Base-by-base conservation (phyloP, 1,284 basidiomycete genomes). In the Blastosporella zonata region DNA sequence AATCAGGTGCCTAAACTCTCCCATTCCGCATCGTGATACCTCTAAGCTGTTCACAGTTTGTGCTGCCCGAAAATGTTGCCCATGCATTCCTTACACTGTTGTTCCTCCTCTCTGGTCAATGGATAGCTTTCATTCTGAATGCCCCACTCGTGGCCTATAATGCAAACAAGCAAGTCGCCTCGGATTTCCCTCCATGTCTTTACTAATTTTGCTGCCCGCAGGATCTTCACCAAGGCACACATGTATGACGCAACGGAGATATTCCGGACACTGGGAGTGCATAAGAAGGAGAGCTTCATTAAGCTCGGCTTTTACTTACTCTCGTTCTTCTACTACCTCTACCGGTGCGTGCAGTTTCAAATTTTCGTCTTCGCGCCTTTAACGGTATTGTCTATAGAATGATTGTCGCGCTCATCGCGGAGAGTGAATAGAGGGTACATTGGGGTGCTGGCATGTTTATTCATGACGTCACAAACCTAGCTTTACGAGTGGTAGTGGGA, bases 161-260 rank as follows among this genome's bases (percentile, higher is more conserved):
- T 62, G 87, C 87, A 56, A 96, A 97, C 77, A 99, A 98, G 93
- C 91, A 63, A 66, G 88, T 75, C 52, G 29, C 15, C 28, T 22
- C 23, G 2, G 25, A 33, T 31, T 49, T 21, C 21, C 37, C 21
- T 29, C 21, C 20, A 31, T 5, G 23, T 15, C 37, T 6, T 31
- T 39, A 20, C 47, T 43, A 34, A 49, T 25, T 34, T 31, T 23
- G 17, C 25, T 37, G 46, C 27, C 15, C n/a, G 20, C 66, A 98
- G 94, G 72, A 93, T 98, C 64, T 81, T 90, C 63, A 87, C 87
- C 68, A 94, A 94, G 64, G 90, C 90, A 63, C 95, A 98, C 72
- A 96, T 97, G 90, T 96, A 97, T 66, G 96, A 99, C 68, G 96
- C 96, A 46, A 99, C 97, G 25, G 97, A 99, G 70, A 99, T 99